Conservation (phyloP, 2,329 filamentous ascomycete genomes). For the Meredithiella fracta region DNA sequence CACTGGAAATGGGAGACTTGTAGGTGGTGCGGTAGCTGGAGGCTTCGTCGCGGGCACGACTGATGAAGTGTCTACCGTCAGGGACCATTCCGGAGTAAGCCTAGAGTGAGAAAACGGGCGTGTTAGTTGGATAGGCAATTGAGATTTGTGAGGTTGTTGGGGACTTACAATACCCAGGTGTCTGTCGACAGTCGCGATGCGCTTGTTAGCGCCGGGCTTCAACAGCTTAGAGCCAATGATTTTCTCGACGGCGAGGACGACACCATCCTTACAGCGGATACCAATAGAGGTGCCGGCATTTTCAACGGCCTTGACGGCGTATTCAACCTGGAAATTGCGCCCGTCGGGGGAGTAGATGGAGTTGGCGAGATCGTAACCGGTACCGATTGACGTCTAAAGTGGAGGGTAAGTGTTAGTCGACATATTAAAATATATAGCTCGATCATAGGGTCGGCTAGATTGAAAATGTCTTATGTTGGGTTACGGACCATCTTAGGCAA, state of each 20-base stretch:
- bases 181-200: conserved; percentile 85
- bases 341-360: conserved; percentile 99
- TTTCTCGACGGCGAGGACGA: conserved; percentile 93
- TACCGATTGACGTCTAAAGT: conserved; percentile 90
- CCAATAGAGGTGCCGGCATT: conserved; percentile 93
- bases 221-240: conserved; percentile 88
- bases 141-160: not conserved
- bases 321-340: conserved; percentile 98
- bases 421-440: no score
- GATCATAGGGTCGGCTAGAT: not conserved
- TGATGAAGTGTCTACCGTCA: conserved; percentile 88
- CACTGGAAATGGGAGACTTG: conserved; percentile 82
- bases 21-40: conserved; percentile 80
- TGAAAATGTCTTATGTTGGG: not conserved
- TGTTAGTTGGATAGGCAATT: conserved; percentile 1
- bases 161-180: conserved; percentile 76
- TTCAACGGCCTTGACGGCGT: conserved; percentile 96
- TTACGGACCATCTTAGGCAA: conserved; percentile 6
- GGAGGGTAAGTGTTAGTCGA: not conserved
- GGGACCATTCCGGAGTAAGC: conserved; percentile 88
- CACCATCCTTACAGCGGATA: conserved; percentile 91
- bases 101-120: conserved; percentile 28
- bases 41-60: conserved; percentile 85
- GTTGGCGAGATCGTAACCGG: conserved; percentile 97
- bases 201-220: conserved; percentile 90